These are phyloP conservation scores for Pyricularia sp. DNA, from an alignment of 2,329 filamentous ascomycete genomes.

Conservation along the genomic window DNA sequence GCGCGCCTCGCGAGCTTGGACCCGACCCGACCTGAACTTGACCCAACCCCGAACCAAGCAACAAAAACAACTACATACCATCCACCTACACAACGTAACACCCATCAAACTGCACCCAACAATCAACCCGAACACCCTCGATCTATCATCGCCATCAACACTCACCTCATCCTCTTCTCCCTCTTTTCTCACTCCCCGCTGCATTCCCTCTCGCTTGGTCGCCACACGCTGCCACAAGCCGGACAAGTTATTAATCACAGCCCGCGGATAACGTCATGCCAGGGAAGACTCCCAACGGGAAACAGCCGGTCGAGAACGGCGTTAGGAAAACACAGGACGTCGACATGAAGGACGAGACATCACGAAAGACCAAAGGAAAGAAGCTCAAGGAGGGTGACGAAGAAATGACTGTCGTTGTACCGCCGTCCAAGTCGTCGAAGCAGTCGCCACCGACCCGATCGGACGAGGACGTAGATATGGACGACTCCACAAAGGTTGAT, in stretches of 20 bases:
- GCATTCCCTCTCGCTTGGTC: not conserved
- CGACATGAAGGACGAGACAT: conserved; percentile 53
- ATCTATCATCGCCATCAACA: not conserved
- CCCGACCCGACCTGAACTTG: not conserved
- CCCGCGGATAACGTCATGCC: conserved; percentile 41
- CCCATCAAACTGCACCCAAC: not conserved
- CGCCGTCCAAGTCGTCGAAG: conserved; percentile 57
- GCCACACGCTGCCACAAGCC: not conserved
- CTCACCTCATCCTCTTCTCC: not conserved
- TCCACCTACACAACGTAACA: not conserved
- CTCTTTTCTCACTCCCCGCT: not conserved
- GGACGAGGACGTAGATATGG: conserved; percentile 65
- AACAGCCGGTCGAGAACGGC: conserved; percentile 60
- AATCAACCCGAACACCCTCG: not conserved
- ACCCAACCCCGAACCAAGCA: not conserved
- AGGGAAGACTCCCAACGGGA: conserved; percentile 65
- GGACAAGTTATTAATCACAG: not conserved
- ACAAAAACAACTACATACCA: not conserved
- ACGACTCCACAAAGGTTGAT: conserved; percentile 40
- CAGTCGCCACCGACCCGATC: conserved; percentile 40
- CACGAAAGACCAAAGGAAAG: conserved; percentile 57
- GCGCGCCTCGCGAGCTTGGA: conserved; percentile 2
- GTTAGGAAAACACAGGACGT: conserved; percentile 54
- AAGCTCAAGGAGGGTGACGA: conserved; percentile 63
- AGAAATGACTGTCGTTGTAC: conserved; percentile 76